Evolutionary conservation across 1,139 yeast species (phyloP).

Genomic region (Kodamaea ohmeri): DNA sequence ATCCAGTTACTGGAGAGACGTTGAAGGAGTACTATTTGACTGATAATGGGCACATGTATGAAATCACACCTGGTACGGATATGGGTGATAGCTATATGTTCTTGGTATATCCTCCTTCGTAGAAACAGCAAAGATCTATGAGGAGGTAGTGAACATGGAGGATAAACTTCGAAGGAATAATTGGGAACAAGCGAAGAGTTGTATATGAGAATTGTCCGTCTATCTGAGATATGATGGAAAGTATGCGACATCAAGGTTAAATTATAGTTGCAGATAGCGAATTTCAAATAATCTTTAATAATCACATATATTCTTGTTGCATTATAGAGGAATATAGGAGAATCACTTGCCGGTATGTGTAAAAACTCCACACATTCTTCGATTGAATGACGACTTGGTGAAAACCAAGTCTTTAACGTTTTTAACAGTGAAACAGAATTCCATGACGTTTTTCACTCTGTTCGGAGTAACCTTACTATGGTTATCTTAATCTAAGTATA

Average conservation of each 20-base stretch:
- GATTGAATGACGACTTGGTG: too few species aligned
- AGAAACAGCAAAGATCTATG: not conserved
- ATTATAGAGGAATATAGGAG: too few species aligned
- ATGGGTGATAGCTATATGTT: slow-evolving; percentile 30
- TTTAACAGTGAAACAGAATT: too few species aligned
- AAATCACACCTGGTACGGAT: slow-evolving; percentile 26
- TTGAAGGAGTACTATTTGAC: slow-evolving; percentile 31
- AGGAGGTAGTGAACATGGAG: not conserved
- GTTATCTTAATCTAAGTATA: too few species aligned
- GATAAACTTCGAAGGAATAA: not conserved
- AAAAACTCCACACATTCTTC: too few species aligned
- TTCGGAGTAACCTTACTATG: too few species aligned
- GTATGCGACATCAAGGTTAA: not conserved
- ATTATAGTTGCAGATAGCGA: too few species aligned
- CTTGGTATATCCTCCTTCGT: slow-evolving; percentile 30
- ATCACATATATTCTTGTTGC: too few species aligned
- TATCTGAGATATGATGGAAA: slow-evolving; percentile 2
- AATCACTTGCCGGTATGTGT: too few species aligned
- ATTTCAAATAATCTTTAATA: too few species aligned
- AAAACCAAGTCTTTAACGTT: too few species aligned
- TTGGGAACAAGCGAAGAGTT: not conserved
- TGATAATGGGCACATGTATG: slow-evolving; percentile 38
- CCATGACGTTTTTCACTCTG: too few species aligned
- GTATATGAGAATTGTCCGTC: not conserved
- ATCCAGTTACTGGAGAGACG: slow-evolving; percentile 11